Conservation (phyloP, 2,329 filamentous ascomycete genomes). For the Claviceps pusilla region DNA sequence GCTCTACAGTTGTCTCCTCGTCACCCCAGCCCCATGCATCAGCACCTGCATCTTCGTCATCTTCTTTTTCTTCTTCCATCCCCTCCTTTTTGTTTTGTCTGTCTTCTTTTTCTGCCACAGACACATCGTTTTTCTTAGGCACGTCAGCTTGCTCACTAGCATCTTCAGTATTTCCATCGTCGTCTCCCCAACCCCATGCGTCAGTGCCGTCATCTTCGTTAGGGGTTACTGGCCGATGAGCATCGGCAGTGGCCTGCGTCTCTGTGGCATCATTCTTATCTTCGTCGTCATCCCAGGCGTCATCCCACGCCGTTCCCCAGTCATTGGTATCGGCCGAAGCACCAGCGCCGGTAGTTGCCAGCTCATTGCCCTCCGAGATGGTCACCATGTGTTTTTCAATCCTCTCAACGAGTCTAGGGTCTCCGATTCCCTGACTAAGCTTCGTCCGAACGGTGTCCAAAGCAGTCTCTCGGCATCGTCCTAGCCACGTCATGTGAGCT, state of each 20-base stretch:
- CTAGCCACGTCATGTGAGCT: conserved; percentile 71
- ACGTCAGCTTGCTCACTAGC: conserved; percentile 6
- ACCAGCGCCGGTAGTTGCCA: conserved; percentile 38
- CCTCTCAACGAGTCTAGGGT: conserved; percentile 59
- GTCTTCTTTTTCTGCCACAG: conserved; percentile 3
- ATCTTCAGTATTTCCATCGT: conserved; percentile 21
- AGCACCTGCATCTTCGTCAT: conserved; percentile 26
- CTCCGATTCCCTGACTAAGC: conserved; percentile 51
- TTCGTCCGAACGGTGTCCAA: conserved; percentile 59
- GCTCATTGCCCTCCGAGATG: conserved; percentile 47
- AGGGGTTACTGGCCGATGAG: conserved; percentile 6
- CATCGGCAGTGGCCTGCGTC: conserved; percentile 6
- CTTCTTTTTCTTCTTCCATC: conserved; percentile 17
- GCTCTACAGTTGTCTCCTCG: conserved; percentile 32
- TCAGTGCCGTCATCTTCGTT: conserved; percentile 36
- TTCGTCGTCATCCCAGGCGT: conserved; percentile 63
- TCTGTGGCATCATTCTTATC: conserved; percentile 18
- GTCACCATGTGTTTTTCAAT: conserved; percentile 72
- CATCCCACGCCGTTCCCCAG: conserved; percentile 65
- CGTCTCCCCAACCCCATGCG: conserved; percentile 77
- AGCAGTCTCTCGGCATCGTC: conserved; percentile 64
- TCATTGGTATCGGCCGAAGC: conserved; percentile 37
- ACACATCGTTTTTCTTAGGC: neutral
- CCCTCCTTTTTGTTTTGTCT: neutral
- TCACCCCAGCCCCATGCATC: conserved; percentile 83